A percentile compares a stretch with the other conserved stretches of the same genome.
phyloP scores from a whole-genome alignment of 148 eudicot species.

The Chenopodium quinoa region DNA sequence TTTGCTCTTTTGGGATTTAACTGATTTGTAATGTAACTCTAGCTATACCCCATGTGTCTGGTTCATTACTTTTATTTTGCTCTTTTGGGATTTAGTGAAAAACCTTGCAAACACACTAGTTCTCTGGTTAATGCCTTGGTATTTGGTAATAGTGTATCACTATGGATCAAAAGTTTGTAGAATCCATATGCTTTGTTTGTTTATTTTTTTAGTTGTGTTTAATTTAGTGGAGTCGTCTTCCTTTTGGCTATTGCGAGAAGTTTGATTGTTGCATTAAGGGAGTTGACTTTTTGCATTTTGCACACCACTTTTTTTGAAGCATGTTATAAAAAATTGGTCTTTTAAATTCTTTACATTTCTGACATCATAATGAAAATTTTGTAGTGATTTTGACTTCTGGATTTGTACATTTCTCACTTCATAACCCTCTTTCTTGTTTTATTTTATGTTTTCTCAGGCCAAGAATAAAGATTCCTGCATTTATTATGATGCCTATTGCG shows the following conservation, averaged over 20 bases:
- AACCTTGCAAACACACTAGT: not conserved
- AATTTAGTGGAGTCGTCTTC: not conserved
- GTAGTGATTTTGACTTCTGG: not conserved
- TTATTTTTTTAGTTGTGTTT: not conserved
- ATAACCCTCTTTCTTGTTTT: conserved; percentile 12
- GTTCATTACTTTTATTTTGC: not conserved
- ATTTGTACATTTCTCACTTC: not conserved
- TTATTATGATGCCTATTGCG: conserved; percentile 89
- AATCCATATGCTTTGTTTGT: no score
- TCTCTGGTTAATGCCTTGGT: not conserved
- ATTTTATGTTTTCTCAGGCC: conserved; percentile 74
- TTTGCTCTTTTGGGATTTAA: not conserved
- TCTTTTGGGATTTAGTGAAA: not conserved
- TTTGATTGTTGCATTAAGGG: not conserved
- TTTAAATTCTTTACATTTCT: not conserved
- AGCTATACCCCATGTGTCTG: no score
- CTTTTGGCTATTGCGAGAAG: not conserved
- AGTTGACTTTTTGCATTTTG: no score
- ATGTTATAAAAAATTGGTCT: not conserved
- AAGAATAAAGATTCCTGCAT: conserved; percentile 77
- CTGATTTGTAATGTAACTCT: no score
- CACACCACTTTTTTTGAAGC: not conserved
- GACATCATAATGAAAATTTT: not conserved
- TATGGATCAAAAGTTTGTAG: not conserved
- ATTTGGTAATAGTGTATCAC: not conserved